Evolutionary conservation across 192 early-diverging fungal species (phyloP).

Genomic region (Spinellus fusiger): DNA sequence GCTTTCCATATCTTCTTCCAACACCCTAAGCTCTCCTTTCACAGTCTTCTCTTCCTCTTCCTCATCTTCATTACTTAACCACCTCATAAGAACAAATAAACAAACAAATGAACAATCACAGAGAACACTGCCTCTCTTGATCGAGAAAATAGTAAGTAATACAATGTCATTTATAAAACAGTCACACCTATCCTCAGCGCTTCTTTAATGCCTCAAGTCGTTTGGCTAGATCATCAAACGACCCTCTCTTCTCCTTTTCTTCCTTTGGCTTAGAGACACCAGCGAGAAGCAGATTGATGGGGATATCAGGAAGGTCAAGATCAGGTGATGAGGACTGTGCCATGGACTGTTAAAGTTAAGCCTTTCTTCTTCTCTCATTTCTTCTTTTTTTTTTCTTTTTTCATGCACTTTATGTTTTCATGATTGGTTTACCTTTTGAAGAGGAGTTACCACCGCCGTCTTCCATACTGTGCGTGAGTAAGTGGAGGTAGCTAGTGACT

Average conservation of each 20-base stretch:
- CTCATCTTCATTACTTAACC: not conserved
- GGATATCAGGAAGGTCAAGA: conserved; percentile 20
- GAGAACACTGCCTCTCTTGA: too few species aligned
- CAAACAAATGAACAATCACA: too few species aligned
- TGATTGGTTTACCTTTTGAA: too few species aligned
- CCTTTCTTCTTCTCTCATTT: not conserved
- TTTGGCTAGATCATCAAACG: conserved; percentile 66
- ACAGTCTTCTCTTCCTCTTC: not conserved
- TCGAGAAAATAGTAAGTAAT: too few species aligned
- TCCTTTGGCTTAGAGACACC: conserved; percentile 6
- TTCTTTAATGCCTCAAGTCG: conserved; percentile 72
- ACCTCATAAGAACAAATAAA: not conserved
- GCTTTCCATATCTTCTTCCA: not conserved
- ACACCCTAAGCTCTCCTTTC: not conserved
- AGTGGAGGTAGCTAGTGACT: conserved; percentile 3
- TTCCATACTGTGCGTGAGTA: conserved; percentile 5
- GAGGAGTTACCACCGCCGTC: not conserved
- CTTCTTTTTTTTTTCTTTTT: not conserved
- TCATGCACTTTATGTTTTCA: too few species aligned
- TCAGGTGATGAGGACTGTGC: not conserved
- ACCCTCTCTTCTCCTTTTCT: conserved; percentile 8
- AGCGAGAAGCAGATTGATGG: conserved; percentile 15
- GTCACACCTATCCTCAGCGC: too few species aligned
- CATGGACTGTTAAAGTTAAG: not conserved
- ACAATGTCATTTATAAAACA: too few species aligned